These are phyloP conservation scores for Tylopilus sp. DNA, from an alignment of 1,284 basidiomycete species.

Conservation along the genomic window DNA sequence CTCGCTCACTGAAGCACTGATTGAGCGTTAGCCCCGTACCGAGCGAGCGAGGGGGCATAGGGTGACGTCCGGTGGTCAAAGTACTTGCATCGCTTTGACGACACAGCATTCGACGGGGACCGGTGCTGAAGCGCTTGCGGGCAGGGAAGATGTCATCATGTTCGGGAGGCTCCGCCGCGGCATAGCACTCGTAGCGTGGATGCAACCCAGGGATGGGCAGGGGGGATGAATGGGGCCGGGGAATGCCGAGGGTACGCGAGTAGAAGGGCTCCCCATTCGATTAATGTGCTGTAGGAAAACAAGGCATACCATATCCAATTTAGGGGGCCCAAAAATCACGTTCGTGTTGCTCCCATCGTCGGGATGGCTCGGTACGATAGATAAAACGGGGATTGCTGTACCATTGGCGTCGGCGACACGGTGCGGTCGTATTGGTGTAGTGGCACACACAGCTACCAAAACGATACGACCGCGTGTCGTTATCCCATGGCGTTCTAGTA, in stretches of 20 bases:
- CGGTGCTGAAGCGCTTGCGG: conserved; percentile 7
- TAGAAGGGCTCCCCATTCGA: not conserved
- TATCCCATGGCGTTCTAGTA: not conserved
- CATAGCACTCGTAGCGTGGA: conserved; percentile 4
- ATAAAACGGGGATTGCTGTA: not conserved
- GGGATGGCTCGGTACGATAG: not conserved
- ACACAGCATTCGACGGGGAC: conserved; percentile 21
- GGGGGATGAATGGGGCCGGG: not conserved
- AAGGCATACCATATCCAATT: conserved; percentile 26
- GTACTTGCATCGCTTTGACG: conserved; percentile 21
- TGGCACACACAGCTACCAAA: not conserved
- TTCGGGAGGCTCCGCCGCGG: not conserved
- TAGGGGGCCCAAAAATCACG: not conserved
- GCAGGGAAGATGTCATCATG: conserved; percentile 1
- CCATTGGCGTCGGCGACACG: not conserved
- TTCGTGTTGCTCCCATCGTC: conserved; percentile 10
- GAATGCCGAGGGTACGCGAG: not conserved
- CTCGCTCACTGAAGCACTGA: conserved; percentile 4
- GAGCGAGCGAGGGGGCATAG: conserved; percentile 19
- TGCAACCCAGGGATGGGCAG: not conserved
- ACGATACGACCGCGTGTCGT: not conserved
- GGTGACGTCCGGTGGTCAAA: conserved; percentile 15
- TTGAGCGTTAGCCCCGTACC: not conserved
- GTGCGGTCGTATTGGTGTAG: not conserved
- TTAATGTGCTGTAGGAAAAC: conserved; percentile 14